These are phyloP conservation scores for Pseudogymnoascus destructans DNA, from an alignment of 2,329 filamentous ascomycete species.

Conservation along the genomic window DNA sequence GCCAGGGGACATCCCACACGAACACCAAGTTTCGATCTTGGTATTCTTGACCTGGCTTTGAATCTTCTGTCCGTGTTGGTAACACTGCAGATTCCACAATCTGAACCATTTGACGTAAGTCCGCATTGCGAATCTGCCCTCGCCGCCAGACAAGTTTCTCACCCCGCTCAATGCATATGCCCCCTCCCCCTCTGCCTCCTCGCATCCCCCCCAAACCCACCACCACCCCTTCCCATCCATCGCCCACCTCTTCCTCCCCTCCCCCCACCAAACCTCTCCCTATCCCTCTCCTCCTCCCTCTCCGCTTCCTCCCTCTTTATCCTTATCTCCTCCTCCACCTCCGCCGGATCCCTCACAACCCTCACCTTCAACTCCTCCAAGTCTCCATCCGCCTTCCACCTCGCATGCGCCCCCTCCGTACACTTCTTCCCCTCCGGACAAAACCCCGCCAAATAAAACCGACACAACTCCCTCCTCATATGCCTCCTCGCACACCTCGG, in stretches of 20 bases:
- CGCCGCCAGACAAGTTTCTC: not conserved
- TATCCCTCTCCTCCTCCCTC: slow-evolving; percentile 35
- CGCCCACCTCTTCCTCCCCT: slow-evolving; percentile 26
- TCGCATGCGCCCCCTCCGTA: slow-evolving; percentile 67
- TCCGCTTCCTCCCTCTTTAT: slow-evolving; percentile 39
- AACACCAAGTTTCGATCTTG: not conserved
- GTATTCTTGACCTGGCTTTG: not conserved
- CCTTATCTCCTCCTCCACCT: slow-evolving; percentile 47
- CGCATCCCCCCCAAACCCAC: slow-evolving; percentile 19
- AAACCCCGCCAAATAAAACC: slow-evolving; percentile 84
- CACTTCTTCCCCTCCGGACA: slow-evolving; percentile 76
- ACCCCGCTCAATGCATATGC: slow-evolving; percentile 12
- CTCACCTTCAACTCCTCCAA: slow-evolving; percentile 64
- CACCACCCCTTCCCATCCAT: slow-evolving; percentile 16
- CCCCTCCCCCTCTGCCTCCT: slow-evolving; percentile 17
- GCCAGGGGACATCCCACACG: not conserved
- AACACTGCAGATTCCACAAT: not conserved
- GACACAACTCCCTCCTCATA: slow-evolving; percentile 66
- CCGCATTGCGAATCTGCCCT: not conserved
- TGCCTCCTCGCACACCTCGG: slow-evolving; percentile 82
- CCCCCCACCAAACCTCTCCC: slow-evolving; percentile 26
- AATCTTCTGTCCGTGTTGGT: not conserved
- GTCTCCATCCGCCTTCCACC: slow-evolving; percentile 58
- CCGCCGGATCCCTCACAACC: slow-evolving; percentile 42
- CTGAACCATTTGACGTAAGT: not conserved